A percentile compares a stretch with the other conserved stretches of the same genome.
Conservation (phyloP, 345 rosid genomes). For the Sisymbrium irio region DNA sequence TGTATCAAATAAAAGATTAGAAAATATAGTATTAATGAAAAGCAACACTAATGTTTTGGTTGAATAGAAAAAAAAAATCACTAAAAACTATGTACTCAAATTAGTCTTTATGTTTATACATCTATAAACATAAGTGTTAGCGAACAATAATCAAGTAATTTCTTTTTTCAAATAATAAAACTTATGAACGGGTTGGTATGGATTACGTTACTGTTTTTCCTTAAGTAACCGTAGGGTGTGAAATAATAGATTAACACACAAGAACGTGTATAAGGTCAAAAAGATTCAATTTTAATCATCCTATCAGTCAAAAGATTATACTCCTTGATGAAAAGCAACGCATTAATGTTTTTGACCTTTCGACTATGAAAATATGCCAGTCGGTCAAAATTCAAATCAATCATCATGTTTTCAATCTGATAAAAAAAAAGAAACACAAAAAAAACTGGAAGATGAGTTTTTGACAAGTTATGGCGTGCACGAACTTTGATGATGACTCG, state of each 20-base stretch:
- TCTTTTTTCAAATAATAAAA: background rate
- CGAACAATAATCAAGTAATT: background rate
- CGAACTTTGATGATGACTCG: constrained; percentile 41
- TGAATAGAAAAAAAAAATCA: no score
- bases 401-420: constrained; percentile 23
- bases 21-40: no score
- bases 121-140: no score
- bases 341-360: background rate
- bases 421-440: background rate
- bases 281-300: background rate
- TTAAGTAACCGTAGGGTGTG: background rate
- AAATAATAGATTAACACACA: background rate
- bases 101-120: no score
- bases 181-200: background rate
- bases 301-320: background rate
- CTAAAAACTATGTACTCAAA: no score
- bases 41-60: no score
- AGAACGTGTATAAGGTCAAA: background rate
- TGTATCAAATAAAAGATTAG: no score
- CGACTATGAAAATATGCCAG: background rate
- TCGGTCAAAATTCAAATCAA: constrained; percentile 10
- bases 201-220: background rate
- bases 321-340: background rate
- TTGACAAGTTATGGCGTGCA: constrained; percentile 49
- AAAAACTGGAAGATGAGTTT: background rate